These are phyloP conservation scores for Paraleonurus japonicus DNA, from an alignment of 257 asterid species.

Conservation along the genomic window DNA sequence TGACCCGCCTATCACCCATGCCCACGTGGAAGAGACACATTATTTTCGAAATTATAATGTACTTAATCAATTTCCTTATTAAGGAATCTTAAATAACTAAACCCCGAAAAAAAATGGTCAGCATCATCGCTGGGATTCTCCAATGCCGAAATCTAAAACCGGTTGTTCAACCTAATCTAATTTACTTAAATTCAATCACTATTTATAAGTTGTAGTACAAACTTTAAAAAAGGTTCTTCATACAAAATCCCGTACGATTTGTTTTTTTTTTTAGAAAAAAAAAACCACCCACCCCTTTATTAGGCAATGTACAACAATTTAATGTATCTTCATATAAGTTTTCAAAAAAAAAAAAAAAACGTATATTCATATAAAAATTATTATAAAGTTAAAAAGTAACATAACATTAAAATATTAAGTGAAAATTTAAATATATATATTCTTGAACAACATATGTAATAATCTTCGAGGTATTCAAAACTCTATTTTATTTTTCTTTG, in stretches of 20 bases:
- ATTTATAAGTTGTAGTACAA: not conserved
- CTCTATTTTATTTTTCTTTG: not conserved
- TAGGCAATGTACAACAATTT: not conserved
- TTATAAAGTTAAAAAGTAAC: not conserved
- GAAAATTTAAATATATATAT: not conserved
- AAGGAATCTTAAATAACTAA: slow-evolving; percentile 16
- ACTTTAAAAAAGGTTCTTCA: not conserved
- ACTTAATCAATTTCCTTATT: not conserved
- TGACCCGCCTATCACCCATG: slow-evolving; percentile 15
- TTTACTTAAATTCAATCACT: not conserved
- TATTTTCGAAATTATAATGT: not conserved
- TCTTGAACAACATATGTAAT: no score
- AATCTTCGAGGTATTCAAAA: not conserved
- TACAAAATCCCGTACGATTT: not conserved
- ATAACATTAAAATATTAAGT: not conserved
- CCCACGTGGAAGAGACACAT: slow-evolving; percentile 22
- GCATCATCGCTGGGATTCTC: slow-evolving; percentile 21
- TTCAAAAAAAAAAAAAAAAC: no score
- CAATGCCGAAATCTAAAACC: slow-evolving; percentile 14
- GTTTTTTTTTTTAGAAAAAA: no score
- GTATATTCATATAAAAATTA: no score
- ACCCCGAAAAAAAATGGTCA: slow-evolving; percentile 10
- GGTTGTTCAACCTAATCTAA: slow-evolving; percentile 29
- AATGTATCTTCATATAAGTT: no score
- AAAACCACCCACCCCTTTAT: no score